phyloP scores from a whole-genome alignment of 768 basidiomycete species.

The Ramaria sp. region DNA sequence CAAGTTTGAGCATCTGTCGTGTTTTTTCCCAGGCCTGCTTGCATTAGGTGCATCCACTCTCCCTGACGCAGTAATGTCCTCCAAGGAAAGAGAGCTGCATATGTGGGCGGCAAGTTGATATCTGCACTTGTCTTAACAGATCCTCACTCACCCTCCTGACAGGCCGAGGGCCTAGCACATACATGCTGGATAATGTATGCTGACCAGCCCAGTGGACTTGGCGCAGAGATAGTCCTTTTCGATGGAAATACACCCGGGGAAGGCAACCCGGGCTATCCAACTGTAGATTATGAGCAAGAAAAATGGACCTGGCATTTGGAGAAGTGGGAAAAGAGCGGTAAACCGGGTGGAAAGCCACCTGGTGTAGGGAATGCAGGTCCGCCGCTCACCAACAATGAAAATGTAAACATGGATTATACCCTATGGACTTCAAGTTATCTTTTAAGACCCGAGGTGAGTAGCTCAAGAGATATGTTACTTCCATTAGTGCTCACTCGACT shows the following conservation, averaged over 20 bases:
- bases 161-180: constrained; percentile 55
- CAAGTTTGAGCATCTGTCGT: constrained; percentile 62
- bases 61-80: constrained; percentile 35
- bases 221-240: constrained; percentile 49
- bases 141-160: neutral
- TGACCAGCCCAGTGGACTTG: constrained; percentile 58
- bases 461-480: constrained; percentile 1
- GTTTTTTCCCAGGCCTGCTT: constrained; percentile 68
- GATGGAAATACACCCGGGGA: constrained; percentile 6
- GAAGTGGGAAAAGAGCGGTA: constrained; percentile 32
- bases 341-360: constrained; percentile 9
- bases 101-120: constrained; percentile 42
- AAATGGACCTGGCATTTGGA: constrained; percentile 22
- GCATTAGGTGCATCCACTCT: constrained; percentile 60
- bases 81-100: constrained; percentile 53
- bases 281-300: constrained; percentile 26
- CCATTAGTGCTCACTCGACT: neutral
- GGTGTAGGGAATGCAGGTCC: constrained; percentile 9
- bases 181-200: constrained; percentile 64
- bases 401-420: constrained; percentile 40
- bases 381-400: neutral
- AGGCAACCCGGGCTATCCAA: neutral
- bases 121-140: too few relatives aligned
- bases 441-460: constrained; percentile 58
- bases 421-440: constrained; percentile 38